phyloP scores from a whole-genome alignment of 139 green algal species.

The Tetraselmis striata region DNA sequence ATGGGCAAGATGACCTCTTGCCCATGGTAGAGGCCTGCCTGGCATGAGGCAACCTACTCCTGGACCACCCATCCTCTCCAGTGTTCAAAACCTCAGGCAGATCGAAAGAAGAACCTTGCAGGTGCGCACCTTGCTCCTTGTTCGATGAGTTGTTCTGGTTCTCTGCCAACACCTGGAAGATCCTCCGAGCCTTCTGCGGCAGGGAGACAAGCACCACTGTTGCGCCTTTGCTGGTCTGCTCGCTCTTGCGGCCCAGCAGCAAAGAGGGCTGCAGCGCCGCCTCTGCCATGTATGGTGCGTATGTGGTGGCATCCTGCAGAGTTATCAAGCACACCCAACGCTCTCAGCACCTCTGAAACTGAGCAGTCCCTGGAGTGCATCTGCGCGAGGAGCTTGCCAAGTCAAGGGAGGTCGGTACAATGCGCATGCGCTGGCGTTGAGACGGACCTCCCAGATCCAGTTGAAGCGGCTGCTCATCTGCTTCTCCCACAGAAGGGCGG shows the following conservation, averaged over 20 bases:
- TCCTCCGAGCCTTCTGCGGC: background rate
- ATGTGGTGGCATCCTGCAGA: background rate
- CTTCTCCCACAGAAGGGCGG: conserved; percentile 72
- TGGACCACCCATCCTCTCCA: too few relatives aligned
- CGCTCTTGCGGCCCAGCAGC: background rate
- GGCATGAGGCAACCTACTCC: too few relatives aligned
- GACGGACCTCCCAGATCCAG: conserved; percentile 11
- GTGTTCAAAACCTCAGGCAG: too few relatives aligned
- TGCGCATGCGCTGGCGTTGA: too few relatives aligned
- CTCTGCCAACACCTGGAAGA: background rate
- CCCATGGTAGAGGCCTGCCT: too few relatives aligned
- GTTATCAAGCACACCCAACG: too few relatives aligned
- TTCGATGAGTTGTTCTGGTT: background rate
- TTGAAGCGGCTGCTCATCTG: conserved; percentile 25
- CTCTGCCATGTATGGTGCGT: background rate
- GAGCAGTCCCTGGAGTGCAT: too few relatives aligned
- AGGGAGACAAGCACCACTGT: background rate
- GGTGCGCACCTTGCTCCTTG: background rate
- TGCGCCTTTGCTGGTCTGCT: background rate
- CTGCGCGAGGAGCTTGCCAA: too few relatives aligned
- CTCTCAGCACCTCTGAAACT: too few relatives aligned
- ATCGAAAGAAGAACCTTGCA: too few relatives aligned
- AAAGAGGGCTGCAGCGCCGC: background rate
- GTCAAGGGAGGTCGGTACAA: too few relatives aligned
- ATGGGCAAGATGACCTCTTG: too few relatives aligned